Evolutionary conservation across 2,329 filamentous ascomycete species (phyloP).

Genomic region (Verticillium alfalfae): DNA sequence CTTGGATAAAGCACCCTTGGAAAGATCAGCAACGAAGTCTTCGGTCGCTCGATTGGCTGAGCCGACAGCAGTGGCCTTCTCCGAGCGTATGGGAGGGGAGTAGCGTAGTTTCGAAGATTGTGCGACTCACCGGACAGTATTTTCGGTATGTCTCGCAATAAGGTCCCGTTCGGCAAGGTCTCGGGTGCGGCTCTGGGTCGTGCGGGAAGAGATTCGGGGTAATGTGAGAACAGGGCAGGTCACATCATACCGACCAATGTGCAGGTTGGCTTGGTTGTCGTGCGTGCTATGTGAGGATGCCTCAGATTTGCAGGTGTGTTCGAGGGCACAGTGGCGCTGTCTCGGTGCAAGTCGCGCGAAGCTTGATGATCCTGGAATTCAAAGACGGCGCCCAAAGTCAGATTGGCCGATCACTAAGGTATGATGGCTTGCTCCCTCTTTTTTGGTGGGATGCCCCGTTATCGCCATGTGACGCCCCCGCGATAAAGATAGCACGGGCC

Average conservation of each 20-base stretch:
- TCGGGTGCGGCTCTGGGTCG: constrained; percentile 11
- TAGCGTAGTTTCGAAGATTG: background rate
- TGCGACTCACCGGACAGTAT: background rate
- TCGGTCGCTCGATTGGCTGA: background rate
- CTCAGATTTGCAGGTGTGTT: background rate
- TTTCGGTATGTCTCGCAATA: background rate
- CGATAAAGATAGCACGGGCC: background rate
- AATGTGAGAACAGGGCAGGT: constrained; percentile 4
- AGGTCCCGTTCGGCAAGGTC: constrained; percentile 9
- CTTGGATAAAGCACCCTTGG: background rate
- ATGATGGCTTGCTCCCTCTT: background rate
- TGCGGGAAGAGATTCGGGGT: constrained; percentile 12
- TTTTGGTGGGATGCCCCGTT: constrained; percentile 2
- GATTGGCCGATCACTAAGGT: background rate
- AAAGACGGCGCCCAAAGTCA: background rate
- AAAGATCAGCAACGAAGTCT: background rate
- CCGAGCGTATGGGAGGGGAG: background rate
- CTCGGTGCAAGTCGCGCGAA: background rate
- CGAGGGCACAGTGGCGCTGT: background rate
- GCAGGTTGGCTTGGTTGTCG: background rate
- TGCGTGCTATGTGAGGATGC: background rate
- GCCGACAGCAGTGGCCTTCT: too few species aligned
- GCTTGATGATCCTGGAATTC: background rate
- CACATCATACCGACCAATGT: constrained; percentile 12
- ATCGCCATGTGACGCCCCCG: background rate